phyloP scores from a whole-genome alignment of 305 asterid genomes.

The Fraxinus sp. region DNA sequence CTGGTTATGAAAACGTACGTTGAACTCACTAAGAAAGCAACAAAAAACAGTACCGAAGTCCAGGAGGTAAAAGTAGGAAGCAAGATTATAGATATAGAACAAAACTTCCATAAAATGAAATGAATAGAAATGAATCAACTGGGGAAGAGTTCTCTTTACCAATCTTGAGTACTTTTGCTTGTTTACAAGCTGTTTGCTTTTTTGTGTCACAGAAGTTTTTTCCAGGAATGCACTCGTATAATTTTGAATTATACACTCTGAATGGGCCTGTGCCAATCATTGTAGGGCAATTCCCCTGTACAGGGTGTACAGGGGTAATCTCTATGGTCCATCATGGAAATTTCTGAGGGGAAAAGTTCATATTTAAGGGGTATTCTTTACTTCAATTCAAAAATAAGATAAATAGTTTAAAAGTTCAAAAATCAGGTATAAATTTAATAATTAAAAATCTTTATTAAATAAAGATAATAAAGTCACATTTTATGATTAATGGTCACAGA shows the following conservation, averaged over 20 bases:
- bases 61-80: background rate
- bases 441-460: too few relatives aligned
- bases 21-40: background rate
- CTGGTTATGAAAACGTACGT: background rate
- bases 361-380: too few relatives aligned
- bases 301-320: too few relatives aligned
- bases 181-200: constrained; percentile 28
- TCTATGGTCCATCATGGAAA: background rate
- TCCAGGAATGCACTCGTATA: background rate
- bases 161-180: background rate
- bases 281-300: too few relatives aligned
- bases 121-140: background rate
- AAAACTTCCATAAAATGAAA: background rate
- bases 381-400: too few relatives aligned
- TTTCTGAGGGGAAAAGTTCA: too few relatives aligned
- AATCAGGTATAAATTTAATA: too few relatives aligned
- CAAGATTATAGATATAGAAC: background rate
- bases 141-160: background rate
- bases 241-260: too few relatives aligned
- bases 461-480: too few relatives aligned
- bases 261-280: too few relatives aligned
- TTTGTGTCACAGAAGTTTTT: constrained; percentile 17
- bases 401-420: too few relatives aligned
- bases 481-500: too few relatives aligned
- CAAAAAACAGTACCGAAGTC: background rate